Evolutionary conservation across 108 stramenopile species (phyloP).

Genomic region (Nitzschia inconspicua): DNA sequence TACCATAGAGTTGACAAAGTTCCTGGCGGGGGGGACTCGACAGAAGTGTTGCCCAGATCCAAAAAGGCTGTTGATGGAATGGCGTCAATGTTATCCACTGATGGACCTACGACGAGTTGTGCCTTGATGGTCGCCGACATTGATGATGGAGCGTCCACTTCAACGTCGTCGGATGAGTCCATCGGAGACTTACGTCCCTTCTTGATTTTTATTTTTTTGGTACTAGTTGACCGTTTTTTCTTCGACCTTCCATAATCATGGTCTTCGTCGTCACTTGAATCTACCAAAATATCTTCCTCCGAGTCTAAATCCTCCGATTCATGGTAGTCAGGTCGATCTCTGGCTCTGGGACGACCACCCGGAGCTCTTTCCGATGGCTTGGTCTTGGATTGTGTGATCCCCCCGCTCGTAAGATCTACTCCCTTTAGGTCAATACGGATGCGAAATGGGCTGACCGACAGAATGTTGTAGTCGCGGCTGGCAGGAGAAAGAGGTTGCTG

Average conservation of each 20-base stretch:
- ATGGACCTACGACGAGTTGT: background rate
- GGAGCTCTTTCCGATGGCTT: background rate
- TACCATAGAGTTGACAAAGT: conserved; percentile 72
- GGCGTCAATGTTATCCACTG: conserved; percentile 11
- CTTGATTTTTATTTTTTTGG: background rate
- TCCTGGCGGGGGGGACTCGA: conserved; percentile 74
- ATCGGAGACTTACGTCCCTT: background rate
- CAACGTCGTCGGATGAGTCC: background rate
- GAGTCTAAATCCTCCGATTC: conserved; percentile 58
- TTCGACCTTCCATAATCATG: background rate
- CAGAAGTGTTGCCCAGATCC: conserved; percentile 4
- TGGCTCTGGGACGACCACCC: background rate
- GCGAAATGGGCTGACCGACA: conserved; percentile 1
- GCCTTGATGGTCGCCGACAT: background rate
- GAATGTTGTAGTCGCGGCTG: background rate
- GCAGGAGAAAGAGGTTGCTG: no score
- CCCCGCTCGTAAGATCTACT: conserved; percentile 20
- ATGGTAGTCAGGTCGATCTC: conserved; percentile 42
- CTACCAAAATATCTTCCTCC: conserved; percentile 50
- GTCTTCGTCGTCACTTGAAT: conserved; percentile 12
- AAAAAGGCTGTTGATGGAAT: conserved; percentile 2
- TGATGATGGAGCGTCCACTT: background rate
- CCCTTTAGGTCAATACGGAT: conserved; percentile 28
- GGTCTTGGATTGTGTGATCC: background rate
- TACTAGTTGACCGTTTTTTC: background rate